A percentile compares a stretch with the other conserved stretches of the same genome.
Evolutionary conservation across 805 yeast genomes (phyloP).

Genomic region (Jamesozyma jinghongensis): DNA sequence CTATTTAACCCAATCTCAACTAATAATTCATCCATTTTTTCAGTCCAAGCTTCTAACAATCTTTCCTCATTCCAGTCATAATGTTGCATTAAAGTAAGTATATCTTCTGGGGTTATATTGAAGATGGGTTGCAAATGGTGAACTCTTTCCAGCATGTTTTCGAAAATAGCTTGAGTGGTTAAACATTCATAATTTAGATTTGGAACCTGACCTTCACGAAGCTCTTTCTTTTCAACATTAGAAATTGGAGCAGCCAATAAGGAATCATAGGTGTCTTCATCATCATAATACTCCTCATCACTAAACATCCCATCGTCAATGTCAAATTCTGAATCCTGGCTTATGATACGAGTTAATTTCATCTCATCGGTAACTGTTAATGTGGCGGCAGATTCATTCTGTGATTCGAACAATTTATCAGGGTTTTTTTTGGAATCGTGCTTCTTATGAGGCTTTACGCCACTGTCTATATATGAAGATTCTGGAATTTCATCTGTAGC

Average conservation of each 20-base stretch:
- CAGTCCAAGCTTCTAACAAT: conserved; percentile 47
- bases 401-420: no score
- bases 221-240: conserved; percentile 7
- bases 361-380: neutral
- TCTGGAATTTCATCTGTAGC: neutral
- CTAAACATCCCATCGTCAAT: conserved; percentile 15
- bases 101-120: conserved; percentile 23
- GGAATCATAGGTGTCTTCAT: conserved; percentile 8
- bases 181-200: conserved; percentile 25
- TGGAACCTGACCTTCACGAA: conserved; percentile 17
- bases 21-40: conserved; percentile 32
- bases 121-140: conserved; percentile 25
- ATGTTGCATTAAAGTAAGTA: conserved; percentile 38
- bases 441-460: no score
- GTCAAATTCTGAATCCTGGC: conserved; percentile 19
- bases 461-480: neutral
- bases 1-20: conserved; percentile 28
- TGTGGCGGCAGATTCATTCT: conserved; percentile 2
- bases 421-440: no score
- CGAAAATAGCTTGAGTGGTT: conserved; percentile 28
- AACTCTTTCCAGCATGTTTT: conserved; percentile 23
- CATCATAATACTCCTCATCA: conserved; percentile 10
- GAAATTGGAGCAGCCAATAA: conserved; percentile 9
- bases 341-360: neutral
- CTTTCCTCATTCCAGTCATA: conserved; percentile 54